These are phyloP conservation scores for Licmophora abbreviata DNA, from an alignment of 108 stramenopile species.

Conservation along the genomic window DNA sequence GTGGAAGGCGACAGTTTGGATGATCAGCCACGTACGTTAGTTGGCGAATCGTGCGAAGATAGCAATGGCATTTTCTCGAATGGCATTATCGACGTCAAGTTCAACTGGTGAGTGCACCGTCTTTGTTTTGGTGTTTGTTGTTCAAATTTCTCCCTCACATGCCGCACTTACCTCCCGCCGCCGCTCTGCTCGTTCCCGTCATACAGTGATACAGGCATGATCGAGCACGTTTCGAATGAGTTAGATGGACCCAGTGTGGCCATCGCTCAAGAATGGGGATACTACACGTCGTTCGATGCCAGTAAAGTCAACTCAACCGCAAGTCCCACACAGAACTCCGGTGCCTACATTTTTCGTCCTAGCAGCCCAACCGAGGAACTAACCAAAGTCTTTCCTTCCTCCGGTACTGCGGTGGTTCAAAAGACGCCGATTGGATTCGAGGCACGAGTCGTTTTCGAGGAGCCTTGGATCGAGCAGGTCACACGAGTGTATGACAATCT, in stretches of 20 bases:
- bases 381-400: slow-evolving; percentile 8
- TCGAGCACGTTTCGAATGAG: slow-evolving; percentile 26
- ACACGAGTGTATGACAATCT: slow-evolving; percentile 52
- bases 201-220: slow-evolving; percentile 25
- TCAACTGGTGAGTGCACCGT: slow-evolving; percentile 7
- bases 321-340: slow-evolving; percentile 76
- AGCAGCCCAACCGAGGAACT: slow-evolving; percentile 34
- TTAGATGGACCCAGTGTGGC: background rate
- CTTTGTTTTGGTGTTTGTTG: background rate
- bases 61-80: slow-evolving; percentile 8
- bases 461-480: slow-evolving; percentile 78
- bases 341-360: slow-evolving; percentile 96
- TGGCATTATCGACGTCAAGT: slow-evolving; percentile 17
- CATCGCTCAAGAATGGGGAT: slow-evolving; percentile 54
- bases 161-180: background rate
- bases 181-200: background rate
- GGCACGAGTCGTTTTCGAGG: slow-evolving; percentile 65
- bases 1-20: too few species aligned
- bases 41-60: background rate
- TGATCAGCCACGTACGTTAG: too few species aligned
- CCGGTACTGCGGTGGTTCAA: slow-evolving; percentile 5
- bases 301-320: slow-evolving; percentile 25
- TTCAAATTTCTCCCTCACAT: background rate
- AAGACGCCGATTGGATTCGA: slow-evolving; percentile 37
- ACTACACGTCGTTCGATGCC: slow-evolving; percentile 63